Percentiles rank a stretch among this genome's conserved stretches.
phyloP scores from a whole-genome alignment of 2,329 filamentous ascomycete species.

The Emmonsiellopsis sp. region DNA sequence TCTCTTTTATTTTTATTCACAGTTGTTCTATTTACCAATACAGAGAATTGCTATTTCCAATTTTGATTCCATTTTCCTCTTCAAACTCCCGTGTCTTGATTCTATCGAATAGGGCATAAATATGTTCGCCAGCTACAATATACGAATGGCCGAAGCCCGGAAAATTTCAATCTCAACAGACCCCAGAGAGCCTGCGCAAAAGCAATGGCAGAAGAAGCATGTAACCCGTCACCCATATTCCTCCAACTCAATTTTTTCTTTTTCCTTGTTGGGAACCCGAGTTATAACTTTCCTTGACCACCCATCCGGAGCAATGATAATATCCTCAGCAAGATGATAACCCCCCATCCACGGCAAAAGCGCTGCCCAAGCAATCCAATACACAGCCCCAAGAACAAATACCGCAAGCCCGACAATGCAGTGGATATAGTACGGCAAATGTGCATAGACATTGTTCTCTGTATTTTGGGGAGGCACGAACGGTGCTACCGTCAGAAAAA shows the following conservation, averaged over 20 bases:
- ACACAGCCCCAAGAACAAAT: conserved; percentile 40
- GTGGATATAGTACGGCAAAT: conserved; percentile 45
- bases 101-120: not conserved
- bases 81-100: no score
- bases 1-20: not conserved
- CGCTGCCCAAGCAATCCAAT: conserved; percentile 44
- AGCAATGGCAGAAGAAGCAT: no score
- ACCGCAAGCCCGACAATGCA: conserved; percentile 44
- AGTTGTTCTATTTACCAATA: not conserved
- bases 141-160: no score
- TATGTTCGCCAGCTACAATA: not conserved
- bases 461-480: conserved; percentile 39
- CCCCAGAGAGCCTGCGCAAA: no score
- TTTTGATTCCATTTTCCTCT: not conserved
- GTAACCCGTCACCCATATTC: not conserved
- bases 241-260: not conserved
- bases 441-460: conserved; percentile 42
- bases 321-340: conserved; percentile 48
- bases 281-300: conserved; percentile 52
- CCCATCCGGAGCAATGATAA: conserved; percentile 49
- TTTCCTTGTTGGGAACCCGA: conserved; percentile 24
- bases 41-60: not conserved
- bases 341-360: conserved; percentile 34
- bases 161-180: no score
- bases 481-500: conserved; percentile 44